phyloP scores from a whole-genome alignment of 148 eudicot species.

The Polygonum maritimum region DNA sequence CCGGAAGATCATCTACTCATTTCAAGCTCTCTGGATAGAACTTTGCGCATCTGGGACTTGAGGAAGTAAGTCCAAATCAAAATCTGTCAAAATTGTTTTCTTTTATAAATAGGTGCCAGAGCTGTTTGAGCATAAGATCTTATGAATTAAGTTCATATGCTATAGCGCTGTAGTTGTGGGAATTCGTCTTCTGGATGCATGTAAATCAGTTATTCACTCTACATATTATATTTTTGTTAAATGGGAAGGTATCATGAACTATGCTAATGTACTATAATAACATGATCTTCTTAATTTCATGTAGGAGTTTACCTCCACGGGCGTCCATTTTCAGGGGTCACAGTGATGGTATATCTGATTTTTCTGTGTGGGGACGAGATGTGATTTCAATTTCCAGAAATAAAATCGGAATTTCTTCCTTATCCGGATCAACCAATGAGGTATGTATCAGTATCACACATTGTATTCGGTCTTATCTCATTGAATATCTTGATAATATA shows the following conservation, averaged over 20 bases:
- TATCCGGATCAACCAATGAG: constrained; percentile 48
- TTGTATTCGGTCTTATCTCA: background rate
- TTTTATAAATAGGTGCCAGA: background rate
- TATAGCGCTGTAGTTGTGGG: background rate
- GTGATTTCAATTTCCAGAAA: constrained; percentile 76
- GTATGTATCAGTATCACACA: constrained; percentile 34
- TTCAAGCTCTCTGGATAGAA: constrained; percentile 87
- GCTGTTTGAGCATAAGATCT: background rate
- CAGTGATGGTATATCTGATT: constrained; percentile 68
- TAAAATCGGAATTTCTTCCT: constrained; percentile 85
- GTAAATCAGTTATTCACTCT: background rate
- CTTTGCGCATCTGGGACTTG: constrained; percentile 90
- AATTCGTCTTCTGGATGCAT: background rate
- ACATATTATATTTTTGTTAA: background rate
- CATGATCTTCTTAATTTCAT: constrained; percentile 6
- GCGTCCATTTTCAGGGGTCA: constrained; percentile 70
- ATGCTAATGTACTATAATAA: constrained; percentile 8
- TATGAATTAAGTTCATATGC: background rate
- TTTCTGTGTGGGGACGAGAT: constrained; percentile 88
- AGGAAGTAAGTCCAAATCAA: constrained; percentile 48
- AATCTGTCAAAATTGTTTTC: background rate
- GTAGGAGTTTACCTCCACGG: constrained; percentile 60
- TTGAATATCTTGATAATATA: background rate
- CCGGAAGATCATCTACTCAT: constrained; percentile 77
- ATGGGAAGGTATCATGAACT: background rate